Percentiles rank a stretch among this genome's conserved stretches.
Evolutionary conservation across 1,139 yeast species (phyloP).

Genomic region (Meyerozyma carpophila): DNA sequence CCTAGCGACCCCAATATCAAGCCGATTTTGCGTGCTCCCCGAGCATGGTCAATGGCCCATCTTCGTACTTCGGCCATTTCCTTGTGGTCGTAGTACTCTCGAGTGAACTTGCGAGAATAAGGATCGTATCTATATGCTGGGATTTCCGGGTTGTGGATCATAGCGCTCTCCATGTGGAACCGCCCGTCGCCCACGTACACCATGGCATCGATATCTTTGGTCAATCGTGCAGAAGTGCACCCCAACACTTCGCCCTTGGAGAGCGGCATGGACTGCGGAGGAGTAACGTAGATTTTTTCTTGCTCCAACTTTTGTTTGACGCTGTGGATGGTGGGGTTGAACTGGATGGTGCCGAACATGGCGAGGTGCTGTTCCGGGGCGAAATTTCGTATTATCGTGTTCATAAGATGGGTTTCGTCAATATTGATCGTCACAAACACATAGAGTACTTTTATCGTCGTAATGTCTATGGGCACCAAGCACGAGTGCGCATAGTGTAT

Average conservation of each 20-base stretch:
- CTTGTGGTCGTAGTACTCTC: conserved; percentile 81
- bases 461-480: conserved; percentile 89
- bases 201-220: conserved; percentile 68
- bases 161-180: conserved; percentile 90
- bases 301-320: conserved; percentile 53
- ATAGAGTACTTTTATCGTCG: conserved; percentile 82
- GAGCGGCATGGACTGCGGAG: conserved; percentile 90
- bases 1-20: conserved; percentile 93
- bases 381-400: conserved; percentile 72
- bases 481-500: conserved; percentile 98
- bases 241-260: conserved; percentile 97
- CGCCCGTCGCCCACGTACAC: conserved; percentile 95
- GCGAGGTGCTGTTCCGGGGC: conserved; percentile 59
- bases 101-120: conserved; percentile 82
- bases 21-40: conserved; percentile 68
- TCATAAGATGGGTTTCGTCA: conserved; percentile 75
- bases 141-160: conserved; percentile 93
- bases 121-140: conserved; percentile 96
- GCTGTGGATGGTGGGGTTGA: conserved; percentile 88
- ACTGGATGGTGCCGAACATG: conserved; percentile 91
- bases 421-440: conserved; percentile 93
- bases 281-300: conserved; percentile 54
- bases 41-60: conserved; percentile 60
- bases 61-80: conserved; percentile 72
- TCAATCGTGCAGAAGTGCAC: conserved; percentile 84